phyloP scores from a whole-genome alignment of 1,284 basidiomycete genomes.

The Ganoderma sp. region DNA sequence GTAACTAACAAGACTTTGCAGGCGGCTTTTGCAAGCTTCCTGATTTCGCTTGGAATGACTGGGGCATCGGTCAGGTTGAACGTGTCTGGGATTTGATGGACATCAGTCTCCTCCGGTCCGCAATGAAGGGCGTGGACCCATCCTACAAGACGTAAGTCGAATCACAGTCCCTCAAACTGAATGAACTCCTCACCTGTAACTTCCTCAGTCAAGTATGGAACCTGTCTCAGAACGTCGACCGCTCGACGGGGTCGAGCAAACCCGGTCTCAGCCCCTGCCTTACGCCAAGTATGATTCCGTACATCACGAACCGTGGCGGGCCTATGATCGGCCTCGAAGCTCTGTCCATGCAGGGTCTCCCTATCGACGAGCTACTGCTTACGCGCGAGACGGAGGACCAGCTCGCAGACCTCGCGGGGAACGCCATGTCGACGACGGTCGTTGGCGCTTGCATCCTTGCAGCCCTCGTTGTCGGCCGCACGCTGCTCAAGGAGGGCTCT shows the following conservation, averaged over 20 bases:
- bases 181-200: not conserved
- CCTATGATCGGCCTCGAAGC: conserved; percentile 95
- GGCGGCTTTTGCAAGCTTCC: conserved; percentile 87
- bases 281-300: conserved; percentile 96
- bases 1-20: conserved; percentile 32
- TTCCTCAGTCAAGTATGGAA: conserved; percentile 87
- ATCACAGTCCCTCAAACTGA: not conserved
- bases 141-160: conserved; percentile 81
- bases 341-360: conserved; percentile 91
- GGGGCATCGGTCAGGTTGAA: conserved; percentile 92
- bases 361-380: conserved; percentile 88
- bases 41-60: conserved; percentile 94
- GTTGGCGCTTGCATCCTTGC: conserved; percentile 91
- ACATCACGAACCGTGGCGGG: conserved; percentile 93
- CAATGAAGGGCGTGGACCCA: conserved; percentile 81
- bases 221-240: conserved; percentile 95
- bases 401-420: conserved; percentile 92
- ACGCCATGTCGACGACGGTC: conserved; percentile 97
- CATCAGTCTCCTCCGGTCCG: conserved; percentile 84
- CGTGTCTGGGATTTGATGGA: conserved; percentile 95
- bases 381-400: conserved; percentile 95
- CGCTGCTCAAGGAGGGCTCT: conserved; percentile 67
- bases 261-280: conserved; percentile 90
- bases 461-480: conserved; percentile 73
- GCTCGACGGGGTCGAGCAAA: conserved; percentile 82